phyloP scores from a whole-genome alignment of 2,329 filamentous ascomycete genomes.

The Ceratocystis destructans region DNA sequence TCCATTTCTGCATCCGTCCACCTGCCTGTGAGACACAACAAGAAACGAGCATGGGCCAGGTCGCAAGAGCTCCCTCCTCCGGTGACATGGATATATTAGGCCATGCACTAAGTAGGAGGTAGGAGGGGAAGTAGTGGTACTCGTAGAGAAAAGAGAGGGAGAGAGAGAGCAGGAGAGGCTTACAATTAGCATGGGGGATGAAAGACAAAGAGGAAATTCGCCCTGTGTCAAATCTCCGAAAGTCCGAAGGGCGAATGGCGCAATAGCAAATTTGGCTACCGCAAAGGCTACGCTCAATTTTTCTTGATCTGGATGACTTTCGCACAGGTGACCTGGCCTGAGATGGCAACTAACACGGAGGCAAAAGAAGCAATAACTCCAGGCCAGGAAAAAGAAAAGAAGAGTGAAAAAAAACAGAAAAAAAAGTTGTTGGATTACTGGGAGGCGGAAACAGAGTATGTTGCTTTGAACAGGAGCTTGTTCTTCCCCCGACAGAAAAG shows the following conservation, averaged over 20 bases:
- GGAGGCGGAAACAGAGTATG: neutral
- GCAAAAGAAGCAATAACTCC: slow-evolving; percentile 2
- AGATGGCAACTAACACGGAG: slow-evolving; percentile 14
- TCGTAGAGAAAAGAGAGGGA: neutral
- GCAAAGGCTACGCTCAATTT: neutral
- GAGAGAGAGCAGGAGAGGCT: neutral
- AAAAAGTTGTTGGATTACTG: neutral
- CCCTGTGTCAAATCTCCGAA: slow-evolving; percentile 16
- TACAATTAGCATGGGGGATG: neutral
- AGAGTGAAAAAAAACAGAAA: neutral
- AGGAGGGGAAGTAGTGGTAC: neutral
- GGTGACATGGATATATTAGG: neutral
- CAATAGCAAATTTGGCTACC: neutral
- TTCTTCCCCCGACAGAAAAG: neutral
- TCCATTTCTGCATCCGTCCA: neutral
- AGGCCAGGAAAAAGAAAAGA: too few species aligned
- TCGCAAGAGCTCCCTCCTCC: neutral
- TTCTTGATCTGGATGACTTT: neutral
- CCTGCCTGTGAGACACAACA: slow-evolving; percentile 5
- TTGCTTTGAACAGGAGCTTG: neutral
- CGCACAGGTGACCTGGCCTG: slow-evolving; percentile 11
- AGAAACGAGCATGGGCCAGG: slow-evolving; percentile 3
- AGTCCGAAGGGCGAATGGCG: slow-evolving; percentile 8
- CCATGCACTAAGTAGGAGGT: neutral
- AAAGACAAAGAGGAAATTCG: slow-evolving; percentile 5